Evolutionary conservation across 441 rosid species (phyloP), one percentile per base, ranked within the genome.

Genomic region (Biscutella laevigata): DNA sequence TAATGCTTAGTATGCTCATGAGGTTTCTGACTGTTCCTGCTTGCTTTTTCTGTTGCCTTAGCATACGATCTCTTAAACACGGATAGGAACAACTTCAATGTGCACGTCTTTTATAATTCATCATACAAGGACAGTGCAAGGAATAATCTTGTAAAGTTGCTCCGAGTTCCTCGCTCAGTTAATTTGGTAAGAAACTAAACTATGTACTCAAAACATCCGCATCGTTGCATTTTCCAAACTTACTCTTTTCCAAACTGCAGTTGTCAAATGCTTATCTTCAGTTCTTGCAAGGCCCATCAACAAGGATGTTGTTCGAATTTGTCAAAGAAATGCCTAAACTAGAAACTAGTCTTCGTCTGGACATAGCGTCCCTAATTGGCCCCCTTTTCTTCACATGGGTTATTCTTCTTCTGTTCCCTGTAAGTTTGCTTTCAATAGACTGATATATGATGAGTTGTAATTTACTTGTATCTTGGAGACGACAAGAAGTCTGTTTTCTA

Each of bases 291-390:
- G 95, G 96, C 26, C 53, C 83, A n/a, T 76, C 69, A 28, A 65
- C 94, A 36, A 75, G 61, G 53, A 78, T 94, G 71, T 69, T 73
- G 35, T 77, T 88, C 40, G 94, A 86, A 58, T 94, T 73, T 69
- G 74, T 81, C 67, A 86, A 86, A 75, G 99, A 86, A 75, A 76
- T 83, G 88, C 99, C 99, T 32, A 78, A 86, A 69, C 50, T 62
- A 49, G 74, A 37, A 68, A 73, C 72, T 8, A 38, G 64, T 32
- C 25, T 74, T 25, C 77, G 74, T 55, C 51, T 86, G 44, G 99
- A 94, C 64, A 57, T 86, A 0, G 71, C 99, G 30, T 86, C 97
- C 62, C 61, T 84, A 41, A 74, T 92, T 58, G 97, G 99, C 21
- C 74, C 97, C 6, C 79, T 94, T 52, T 88, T 94, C 85, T 94